Evolutionary conservation across 331 rosid species (phyloP).

Genomic region (Malus hybrid): DNA sequence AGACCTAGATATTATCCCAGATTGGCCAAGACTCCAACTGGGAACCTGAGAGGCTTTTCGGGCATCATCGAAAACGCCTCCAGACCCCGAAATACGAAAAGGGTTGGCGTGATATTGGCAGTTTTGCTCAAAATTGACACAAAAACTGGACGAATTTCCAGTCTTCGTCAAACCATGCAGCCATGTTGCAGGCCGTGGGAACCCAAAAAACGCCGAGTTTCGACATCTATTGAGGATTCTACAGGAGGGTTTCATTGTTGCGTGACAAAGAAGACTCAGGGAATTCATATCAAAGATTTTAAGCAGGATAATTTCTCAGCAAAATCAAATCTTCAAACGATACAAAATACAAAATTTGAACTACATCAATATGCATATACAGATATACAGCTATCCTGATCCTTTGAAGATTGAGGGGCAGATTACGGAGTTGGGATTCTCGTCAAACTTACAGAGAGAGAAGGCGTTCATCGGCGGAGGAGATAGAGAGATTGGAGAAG

Average conservation of each 20-base stretch:
- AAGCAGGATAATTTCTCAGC: neutral
- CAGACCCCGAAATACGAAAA: constrained; percentile 23
- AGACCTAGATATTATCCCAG: constrained; percentile 28
- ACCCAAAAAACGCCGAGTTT: constrained; percentile 33
- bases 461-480: neutral
- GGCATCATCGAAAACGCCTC: constrained; percentile 17
- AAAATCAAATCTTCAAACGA: constrained; percentile 7
- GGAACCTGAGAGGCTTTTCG: constrained; percentile 28
- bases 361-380: neutral
- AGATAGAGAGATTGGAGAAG: neutral
- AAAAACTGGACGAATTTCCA: constrained; percentile 11
- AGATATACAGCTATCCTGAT: constrained; percentile 1
- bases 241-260: constrained; percentile 57
- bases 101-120: constrained; percentile 19
- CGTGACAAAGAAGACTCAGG: constrained; percentile 29
- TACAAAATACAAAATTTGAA: neutral
- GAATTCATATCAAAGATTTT: constrained; percentile 30
- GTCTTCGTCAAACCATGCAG: constrained; percentile 9
- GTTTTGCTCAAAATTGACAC: constrained; percentile 21
- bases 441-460: constrained; percentile 18
- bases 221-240: constrained; percentile 39
- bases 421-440: neutral
- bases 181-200: constrained; percentile 22
- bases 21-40: constrained; percentile 35
- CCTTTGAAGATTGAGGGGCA: neutral